Conservation (phyloP, 139 green algal species). For the Trebouxia sp. region DNA sequence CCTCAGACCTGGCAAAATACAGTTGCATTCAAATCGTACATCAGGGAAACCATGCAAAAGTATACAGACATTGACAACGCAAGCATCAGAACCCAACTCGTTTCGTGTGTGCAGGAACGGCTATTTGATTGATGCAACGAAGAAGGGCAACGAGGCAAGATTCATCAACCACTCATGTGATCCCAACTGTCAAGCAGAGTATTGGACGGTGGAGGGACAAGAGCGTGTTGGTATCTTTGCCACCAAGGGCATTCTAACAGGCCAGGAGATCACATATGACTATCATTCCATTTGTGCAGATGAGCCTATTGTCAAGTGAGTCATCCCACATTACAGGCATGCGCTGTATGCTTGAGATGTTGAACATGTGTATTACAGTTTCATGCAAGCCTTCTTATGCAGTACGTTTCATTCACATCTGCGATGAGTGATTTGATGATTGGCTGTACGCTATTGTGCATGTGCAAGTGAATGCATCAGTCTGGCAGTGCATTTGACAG, state of each 20-base stretch:
- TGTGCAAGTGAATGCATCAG: no score
- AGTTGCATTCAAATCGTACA: no score
- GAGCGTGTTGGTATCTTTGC: constrained; percentile 48
- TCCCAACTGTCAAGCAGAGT: constrained; percentile 47
- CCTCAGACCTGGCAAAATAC: no score
- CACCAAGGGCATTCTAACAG: constrained; percentile 21
- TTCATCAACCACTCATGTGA: constrained; percentile 76
- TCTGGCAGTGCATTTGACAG: neutral
- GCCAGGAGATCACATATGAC: constrained; percentile 55
- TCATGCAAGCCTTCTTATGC: neutral
- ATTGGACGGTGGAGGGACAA: constrained; percentile 36
- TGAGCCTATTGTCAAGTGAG: constrained; percentile 20
- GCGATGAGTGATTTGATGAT: no score
- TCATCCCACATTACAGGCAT: neutral
- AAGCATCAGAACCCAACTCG: no score
- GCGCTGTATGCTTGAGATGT: no score
- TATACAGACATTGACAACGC: no score
- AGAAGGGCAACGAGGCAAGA: constrained; percentile 48
- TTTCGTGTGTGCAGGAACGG: neutral
- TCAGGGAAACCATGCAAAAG: no score
- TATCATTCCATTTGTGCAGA: constrained; percentile 47
- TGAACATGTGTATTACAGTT: no score
- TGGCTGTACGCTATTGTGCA: no score
- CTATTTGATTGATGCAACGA: constrained; percentile 58
- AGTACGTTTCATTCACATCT: no score